These are phyloP conservation scores for Mycena maculata DNA, from an alignment of 768 basidiomycete species.

Conservation along the genomic window DNA sequence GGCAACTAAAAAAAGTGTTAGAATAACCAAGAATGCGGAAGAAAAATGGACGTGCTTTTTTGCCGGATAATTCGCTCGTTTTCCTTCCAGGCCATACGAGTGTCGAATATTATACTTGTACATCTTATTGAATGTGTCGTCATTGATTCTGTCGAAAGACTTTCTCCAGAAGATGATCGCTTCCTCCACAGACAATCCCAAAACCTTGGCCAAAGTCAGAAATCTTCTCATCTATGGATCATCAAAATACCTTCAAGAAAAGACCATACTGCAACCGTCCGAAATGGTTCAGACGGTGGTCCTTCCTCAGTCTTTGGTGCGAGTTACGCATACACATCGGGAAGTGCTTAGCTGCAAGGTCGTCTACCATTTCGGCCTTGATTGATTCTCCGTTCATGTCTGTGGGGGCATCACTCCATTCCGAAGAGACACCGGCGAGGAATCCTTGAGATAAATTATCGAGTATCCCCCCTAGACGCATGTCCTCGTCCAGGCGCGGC, in stretches of 20 bases:
- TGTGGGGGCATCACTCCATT: slow-evolving; percentile 72
- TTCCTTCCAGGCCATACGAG: slow-evolving; percentile 93
- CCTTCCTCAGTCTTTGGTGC: slow-evolving; percentile 80
- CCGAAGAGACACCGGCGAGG: slow-evolving; percentile 88
- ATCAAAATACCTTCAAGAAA: slow-evolving; percentile 84
- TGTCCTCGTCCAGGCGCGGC: slow-evolving; percentile 94
- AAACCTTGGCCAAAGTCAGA: slow-evolving; percentile 63
- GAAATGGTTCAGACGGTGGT: slow-evolving; percentile 92
- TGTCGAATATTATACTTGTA: slow-evolving; percentile 98
- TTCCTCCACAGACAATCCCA: slow-evolving; percentile 95
- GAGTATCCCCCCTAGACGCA: slow-evolving; percentile 88
- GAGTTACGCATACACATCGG: slow-evolving; percentile 95
- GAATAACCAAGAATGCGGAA: background rate
- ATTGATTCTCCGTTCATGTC: slow-evolving; percentile 72
- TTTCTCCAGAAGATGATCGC: slow-evolving; percentile 94
- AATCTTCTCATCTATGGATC: too few species aligned
- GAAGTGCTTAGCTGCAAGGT: slow-evolving; percentile 87
- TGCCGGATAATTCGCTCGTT: slow-evolving; percentile 93
- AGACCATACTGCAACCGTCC: slow-evolving; percentile 92
- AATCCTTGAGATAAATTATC: slow-evolving; percentile 95
- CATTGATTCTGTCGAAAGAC: slow-evolving; percentile 82
- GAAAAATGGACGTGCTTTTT: slow-evolving; percentile 70
- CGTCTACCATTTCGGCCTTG: slow-evolving; percentile 95
- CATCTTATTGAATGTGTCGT: slow-evolving; percentile 98
- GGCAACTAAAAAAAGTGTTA: slow-evolving; percentile 70